Conservation (phyloP, 208 protist species). For the Leishmania aethiopica region DNA sequence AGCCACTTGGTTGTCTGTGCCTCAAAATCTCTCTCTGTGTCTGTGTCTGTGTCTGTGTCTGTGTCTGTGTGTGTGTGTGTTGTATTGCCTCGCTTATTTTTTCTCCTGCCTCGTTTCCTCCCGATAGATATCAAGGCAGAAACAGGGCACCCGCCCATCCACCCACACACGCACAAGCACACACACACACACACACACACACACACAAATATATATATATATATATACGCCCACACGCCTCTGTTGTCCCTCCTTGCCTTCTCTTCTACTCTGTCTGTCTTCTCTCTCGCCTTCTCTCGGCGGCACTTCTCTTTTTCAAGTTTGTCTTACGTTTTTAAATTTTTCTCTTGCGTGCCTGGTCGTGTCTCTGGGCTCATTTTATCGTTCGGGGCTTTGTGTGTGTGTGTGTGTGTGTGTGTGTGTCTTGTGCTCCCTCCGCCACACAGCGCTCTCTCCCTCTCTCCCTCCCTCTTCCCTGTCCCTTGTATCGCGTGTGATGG, state of each 20-base stretch:
- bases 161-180: too few species aligned
- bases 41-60: too few species aligned
- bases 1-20: neutral
- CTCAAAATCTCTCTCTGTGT: too few species aligned
- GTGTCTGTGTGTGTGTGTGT: neutral
- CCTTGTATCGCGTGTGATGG: neutral
- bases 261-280: neutral
- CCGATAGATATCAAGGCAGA: neutral
- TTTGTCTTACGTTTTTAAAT: neutral
- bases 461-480: neutral
- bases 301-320: neutral
- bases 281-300: neutral
- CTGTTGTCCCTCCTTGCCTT: neutral
- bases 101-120: neutral
- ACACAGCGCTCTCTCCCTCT: neutral
- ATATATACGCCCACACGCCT: too few species aligned
- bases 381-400: neutral
- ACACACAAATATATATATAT: neutral
- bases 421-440: neutral
- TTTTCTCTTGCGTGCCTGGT: neutral
- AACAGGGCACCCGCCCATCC: neutral
- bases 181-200: neutral
- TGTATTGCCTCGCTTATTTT: neutral
- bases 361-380: neutral
- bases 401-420: neutral